These are phyloP conservation scores for Fusarium tanahbumbuense DNA, from an alignment of 2,329 filamentous ascomycete species.

Conservation along the genomic window DNA sequence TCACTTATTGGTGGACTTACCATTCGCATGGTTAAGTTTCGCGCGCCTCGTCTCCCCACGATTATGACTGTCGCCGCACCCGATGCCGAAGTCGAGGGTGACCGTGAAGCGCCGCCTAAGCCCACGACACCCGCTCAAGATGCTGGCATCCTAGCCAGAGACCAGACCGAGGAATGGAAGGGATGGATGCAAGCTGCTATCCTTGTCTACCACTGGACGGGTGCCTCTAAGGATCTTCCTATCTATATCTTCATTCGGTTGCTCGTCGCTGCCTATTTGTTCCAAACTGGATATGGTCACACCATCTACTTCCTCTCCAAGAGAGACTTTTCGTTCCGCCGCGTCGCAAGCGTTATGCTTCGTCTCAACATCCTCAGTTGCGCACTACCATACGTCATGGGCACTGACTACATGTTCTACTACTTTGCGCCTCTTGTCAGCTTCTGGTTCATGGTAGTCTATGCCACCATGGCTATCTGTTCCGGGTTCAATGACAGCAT, in stretches of 20 bases:
- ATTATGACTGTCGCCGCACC: background rate
- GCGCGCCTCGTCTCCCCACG: constrained; percentile 20
- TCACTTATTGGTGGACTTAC: constrained; percentile 24
- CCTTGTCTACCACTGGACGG: constrained; percentile 68
- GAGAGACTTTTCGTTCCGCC: constrained; percentile 66
- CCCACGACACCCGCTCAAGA: constrained; percentile 23
- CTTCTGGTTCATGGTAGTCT: constrained; percentile 73
- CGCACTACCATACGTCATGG: constrained; percentile 65
- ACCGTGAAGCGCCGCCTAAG: background rate
- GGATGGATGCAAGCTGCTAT: constrained; percentile 71
- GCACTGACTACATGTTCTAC: constrained; percentile 63
- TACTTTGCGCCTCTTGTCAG: constrained; percentile 69
- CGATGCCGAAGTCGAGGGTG: background rate
- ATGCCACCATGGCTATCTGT: constrained; percentile 60
- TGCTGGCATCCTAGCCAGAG: constrained; percentile 52
- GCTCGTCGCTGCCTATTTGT: constrained; percentile 68
- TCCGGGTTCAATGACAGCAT: constrained; percentile 56
- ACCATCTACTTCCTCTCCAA: constrained; percentile 67
- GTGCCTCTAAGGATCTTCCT: constrained; percentile 58
- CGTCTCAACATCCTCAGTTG: constrained; percentile 68
- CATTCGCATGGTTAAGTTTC: constrained; percentile 33
- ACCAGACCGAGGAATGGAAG: constrained; percentile 74
- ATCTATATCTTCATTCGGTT: constrained; percentile 67
- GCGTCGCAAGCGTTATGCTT: constrained; percentile 64
- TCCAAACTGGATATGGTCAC: constrained; percentile 72